Evolutionary conservation across 331 rosid species (phyloP).

Genomic region (Dryas integrifolia): DNA sequence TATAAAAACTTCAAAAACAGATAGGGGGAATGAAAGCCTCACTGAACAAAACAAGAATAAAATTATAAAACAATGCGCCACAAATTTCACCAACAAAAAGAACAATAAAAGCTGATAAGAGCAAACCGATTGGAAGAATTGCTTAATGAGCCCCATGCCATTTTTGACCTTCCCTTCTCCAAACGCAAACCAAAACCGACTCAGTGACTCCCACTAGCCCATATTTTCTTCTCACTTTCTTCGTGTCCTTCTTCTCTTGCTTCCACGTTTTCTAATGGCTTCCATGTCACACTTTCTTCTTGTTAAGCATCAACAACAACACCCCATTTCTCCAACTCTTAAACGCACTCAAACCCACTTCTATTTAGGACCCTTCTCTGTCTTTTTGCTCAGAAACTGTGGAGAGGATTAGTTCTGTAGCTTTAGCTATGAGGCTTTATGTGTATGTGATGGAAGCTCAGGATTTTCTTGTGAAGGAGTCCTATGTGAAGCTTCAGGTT

Average conservation of each 20-base stretch:
- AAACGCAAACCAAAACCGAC: constrained; percentile 28
- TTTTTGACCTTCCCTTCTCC: constrained; percentile 11
- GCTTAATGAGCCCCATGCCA: neutral
- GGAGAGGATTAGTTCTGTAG: neutral
- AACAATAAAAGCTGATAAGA: no score
- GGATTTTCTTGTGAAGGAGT: constrained; percentile 46
- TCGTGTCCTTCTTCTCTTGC: constrained; percentile 42
- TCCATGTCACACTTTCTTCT: constrained; percentile 9
- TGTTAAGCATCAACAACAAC: neutral
- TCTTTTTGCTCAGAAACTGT: neutral
- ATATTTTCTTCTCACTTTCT: constrained; percentile 22
- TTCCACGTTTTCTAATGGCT: constrained; percentile 40
- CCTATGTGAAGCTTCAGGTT: constrained; percentile 62
- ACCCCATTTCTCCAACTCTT: neutral
- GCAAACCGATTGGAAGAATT: constrained; percentile 26
- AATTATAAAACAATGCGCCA: neutral
- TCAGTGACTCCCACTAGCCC: neutral
- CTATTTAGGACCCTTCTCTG: neutral
- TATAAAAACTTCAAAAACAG: neutral
- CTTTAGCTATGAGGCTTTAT: constrained; percentile 43
- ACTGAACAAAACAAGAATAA: neutral
- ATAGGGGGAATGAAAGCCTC: neutral
- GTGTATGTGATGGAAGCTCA: constrained; percentile 71
- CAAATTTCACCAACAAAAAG: neutral
- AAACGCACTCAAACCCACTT: constrained; percentile 23